Base-by-base conservation (phyloP, 2,329 filamentous ascomycete species). In the Pyrenophora teres region DNA sequence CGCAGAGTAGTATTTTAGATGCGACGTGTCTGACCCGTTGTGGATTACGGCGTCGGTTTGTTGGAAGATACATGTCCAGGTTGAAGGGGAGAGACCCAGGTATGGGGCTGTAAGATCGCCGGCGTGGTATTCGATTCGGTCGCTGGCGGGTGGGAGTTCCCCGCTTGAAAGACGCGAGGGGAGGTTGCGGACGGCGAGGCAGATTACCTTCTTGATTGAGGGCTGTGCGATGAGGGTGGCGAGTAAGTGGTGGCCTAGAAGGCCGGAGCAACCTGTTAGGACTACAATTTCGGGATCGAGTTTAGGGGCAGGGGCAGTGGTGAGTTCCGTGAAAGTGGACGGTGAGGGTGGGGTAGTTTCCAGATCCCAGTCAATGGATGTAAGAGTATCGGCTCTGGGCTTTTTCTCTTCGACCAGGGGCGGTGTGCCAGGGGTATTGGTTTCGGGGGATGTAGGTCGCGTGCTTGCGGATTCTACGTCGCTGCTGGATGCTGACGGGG, bases 11-110 rank as follows among this genome's bases (percentile, higher is more conserved):
- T 19, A 31, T 18, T 62, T 54, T 10, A 57, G 32, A 25, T 25
- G 46, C 1, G 49, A 53, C 0, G 30, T 41, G 31, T 54, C 40
- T 1, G 56, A 50, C 7, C 46, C 54, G 25, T 52, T 54, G 45
- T 64, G 59, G 25, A 62, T 56, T 33, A 64, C 38, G 6, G 15
- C 39, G 23, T 50, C 52, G 4, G 31, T 2, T 8, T 35, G 12
- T 3, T 4, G 3, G n/a, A 40, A 40, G 3, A 54, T 18, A 1
- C 7, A 7, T 1, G 3, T 16, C 12, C 19, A 13, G 2, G 33
- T 30, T 2, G 16, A 19, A 4, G 19, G 13, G 6, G 30, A 15
- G 3, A 54, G 40, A n/a, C 46, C 41, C 4, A 49, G 13, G 32
- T 12, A n/a, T 4, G 40, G 16, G 2, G 1, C 4, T 12, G 21